Conservation (phyloP, 345 rosid genomes). For the Gossypium mustelinum region DNA sequence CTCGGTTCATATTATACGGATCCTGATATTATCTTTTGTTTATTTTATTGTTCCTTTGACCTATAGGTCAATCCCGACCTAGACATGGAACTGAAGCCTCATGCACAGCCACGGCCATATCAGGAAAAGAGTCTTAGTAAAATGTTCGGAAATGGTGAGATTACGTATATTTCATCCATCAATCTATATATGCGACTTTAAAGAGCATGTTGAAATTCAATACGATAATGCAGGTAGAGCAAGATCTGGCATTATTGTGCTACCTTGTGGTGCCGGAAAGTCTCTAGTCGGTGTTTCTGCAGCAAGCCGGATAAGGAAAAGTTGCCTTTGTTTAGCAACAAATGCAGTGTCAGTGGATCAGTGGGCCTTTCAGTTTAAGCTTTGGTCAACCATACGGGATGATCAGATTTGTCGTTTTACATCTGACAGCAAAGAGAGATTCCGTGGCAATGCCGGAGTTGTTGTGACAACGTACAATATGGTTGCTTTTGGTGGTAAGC, state of each 20-base stretch:
- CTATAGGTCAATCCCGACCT: slow-evolving; percentile 90
- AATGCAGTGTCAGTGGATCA: slow-evolving; percentile 99
- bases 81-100: slow-evolving; percentile 84
- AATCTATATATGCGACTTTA: neutral
- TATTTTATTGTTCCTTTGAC: slow-evolving; percentile 11
- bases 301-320: slow-evolving; percentile 85
- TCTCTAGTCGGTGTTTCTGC: slow-evolving; percentile 97
- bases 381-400: slow-evolving; percentile 89
- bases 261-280: slow-evolving; percentile 99
- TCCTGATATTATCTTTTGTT: slow-evolving; percentile 1
- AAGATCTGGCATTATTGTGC: slow-evolving; percentile 93
- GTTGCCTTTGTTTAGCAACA: slow-evolving; percentile 96
- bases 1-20: neutral
- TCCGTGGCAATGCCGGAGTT: slow-evolving; percentile 96
- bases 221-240: slow-evolving; percentile 71
- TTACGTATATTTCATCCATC: neutral
- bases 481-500: slow-evolving; percentile 98
- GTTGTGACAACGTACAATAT: slow-evolving; percentile 95
- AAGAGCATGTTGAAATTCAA: neutral
- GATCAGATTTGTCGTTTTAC: slow-evolving; percentile 92
- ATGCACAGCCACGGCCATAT: slow-evolving; percentile 95
- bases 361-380: slow-evolving; percentile 91
- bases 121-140: slow-evolving; percentile 96
- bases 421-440: slow-evolving; percentile 95
- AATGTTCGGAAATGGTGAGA: slow-evolving; percentile 97